Evolutionary conservation across 73 alveolate species (phyloP).

Genomic region (Blepharisma stoltei): DNA sequence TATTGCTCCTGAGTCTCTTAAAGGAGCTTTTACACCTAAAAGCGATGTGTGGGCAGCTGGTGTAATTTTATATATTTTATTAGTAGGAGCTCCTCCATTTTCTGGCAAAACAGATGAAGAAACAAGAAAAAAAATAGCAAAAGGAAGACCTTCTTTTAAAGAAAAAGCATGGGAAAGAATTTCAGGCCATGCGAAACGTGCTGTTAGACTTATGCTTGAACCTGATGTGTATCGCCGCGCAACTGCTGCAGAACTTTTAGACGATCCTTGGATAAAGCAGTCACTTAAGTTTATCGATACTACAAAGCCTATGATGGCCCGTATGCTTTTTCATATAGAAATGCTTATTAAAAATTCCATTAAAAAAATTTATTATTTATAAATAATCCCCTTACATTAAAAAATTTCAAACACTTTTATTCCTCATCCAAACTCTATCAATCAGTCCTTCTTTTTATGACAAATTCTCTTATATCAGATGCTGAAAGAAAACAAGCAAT

Average conservation of each 20-base stretch:
- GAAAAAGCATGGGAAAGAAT: slow-evolving; percentile 24
- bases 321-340: too few relatives aligned
- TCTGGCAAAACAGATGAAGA: slow-evolving; percentile 29
- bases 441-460: slow-evolving; percentile 1
- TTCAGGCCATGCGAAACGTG: slow-evolving; percentile 9
- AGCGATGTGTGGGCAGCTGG: slow-evolving; percentile 63
- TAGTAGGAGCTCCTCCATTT: slow-evolving; percentile 23
- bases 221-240: not conserved
- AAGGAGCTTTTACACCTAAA: not conserved
- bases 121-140: not conserved
- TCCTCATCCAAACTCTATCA: not conserved
- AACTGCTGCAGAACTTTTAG: slow-evolving; percentile 5
- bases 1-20: slow-evolving; percentile 47
- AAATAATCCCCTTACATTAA: too few relatives aligned
- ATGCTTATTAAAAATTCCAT: too few relatives aligned
- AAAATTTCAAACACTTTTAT: slow-evolving; percentile 14
- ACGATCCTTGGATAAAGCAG: slow-evolving; percentile 29
- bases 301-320: slow-evolving; percentile 18
- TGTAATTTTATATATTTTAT: not conserved
- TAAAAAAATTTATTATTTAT: too few relatives aligned
- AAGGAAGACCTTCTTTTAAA: slow-evolving; percentile 1
- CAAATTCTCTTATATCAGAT: not conserved
- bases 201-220: not conserved
- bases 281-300: slow-evolving; percentile 7
- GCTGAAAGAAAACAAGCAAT: not conserved